Percentiles rank a stretch among this genome's conserved stretches.
Evolutionary conservation across 495 filamentous ascomycete species (phyloP).

Genomic region (Aspergillus nanangensis): DNA sequence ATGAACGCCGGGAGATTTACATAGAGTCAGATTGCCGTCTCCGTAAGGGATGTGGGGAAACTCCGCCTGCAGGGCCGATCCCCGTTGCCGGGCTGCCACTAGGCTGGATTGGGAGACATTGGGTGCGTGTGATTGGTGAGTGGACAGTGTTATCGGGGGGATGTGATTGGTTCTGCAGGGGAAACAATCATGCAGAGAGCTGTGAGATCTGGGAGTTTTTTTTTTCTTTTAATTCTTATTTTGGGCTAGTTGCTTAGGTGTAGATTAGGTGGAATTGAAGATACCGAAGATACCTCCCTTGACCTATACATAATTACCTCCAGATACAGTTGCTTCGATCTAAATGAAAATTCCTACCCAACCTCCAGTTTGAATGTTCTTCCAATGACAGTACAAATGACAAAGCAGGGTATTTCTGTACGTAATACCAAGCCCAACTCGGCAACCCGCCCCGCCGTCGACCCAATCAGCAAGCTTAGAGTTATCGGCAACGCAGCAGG

Average conservation of each 20-base stretch:
- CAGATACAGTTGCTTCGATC: too few relatives aligned
- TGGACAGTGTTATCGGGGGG: constrained; percentile 15
- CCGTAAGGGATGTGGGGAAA: constrained; percentile 17
- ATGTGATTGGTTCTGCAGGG: constrained; percentile 18
- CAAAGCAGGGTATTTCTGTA: too few relatives aligned
- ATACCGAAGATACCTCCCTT: too few relatives aligned
- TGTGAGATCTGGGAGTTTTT: neutral
- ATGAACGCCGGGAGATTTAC: too few relatives aligned
- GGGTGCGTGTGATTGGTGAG: constrained; percentile 22
- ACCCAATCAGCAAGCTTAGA: constrained; percentile 19
- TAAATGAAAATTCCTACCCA: too few relatives aligned
- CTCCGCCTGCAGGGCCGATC: constrained; percentile 28
- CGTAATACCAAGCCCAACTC: constrained; percentile 22
- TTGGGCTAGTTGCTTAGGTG: too few relatives aligned
- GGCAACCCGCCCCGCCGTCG: constrained; percentile 6
- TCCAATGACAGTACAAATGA: too few relatives aligned
- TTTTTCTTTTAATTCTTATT: too few relatives aligned
- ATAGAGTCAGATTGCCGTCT: too few relatives aligned
- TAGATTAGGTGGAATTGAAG: too few relatives aligned
- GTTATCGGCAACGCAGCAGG: constrained; percentile 16
- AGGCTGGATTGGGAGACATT: constrained; percentile 12
- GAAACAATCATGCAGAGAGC: neutral
- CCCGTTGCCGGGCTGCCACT: constrained; percentile 24
- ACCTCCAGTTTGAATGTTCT: too few relatives aligned
- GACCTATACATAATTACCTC: too few relatives aligned